Conservation (phyloP, 805 yeast genomes). For the Starmerella ratchasimensis region DNA sequence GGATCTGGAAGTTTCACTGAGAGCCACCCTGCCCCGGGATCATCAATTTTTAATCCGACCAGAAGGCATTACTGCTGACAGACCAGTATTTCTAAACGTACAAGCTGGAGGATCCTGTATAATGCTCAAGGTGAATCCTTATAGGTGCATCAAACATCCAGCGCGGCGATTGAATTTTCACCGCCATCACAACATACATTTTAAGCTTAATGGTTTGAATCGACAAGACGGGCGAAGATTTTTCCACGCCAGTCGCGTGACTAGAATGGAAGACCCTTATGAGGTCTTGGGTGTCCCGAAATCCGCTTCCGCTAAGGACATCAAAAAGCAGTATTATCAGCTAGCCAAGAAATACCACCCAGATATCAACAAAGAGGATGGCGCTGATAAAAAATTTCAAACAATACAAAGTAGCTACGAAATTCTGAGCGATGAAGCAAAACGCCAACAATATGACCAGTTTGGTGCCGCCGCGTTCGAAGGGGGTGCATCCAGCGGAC, state of each 20-base stretch:
- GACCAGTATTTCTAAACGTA: too few relatives aligned
- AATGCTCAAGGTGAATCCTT: too few relatives aligned
- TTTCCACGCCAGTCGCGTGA: constrained; percentile 13
- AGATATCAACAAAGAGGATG: constrained; percentile 83
- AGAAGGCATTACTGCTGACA: too few relatives aligned
- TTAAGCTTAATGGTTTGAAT: too few relatives aligned
- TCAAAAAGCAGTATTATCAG: constrained; percentile 87
- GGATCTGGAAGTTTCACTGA: too few relatives aligned
- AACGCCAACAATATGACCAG: constrained; percentile 80
- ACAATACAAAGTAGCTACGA: constrained; percentile 92
- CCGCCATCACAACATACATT: too few relatives aligned
- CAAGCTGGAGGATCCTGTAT: too few relatives aligned
- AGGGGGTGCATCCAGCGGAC: constrained; percentile 37
- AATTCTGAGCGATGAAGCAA: constrained; percentile 68
- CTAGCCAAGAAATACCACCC: constrained; percentile 93
- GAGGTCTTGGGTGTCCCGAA: constrained; percentile 63
- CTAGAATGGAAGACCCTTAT: constrained; percentile 56
- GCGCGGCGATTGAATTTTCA: too few relatives aligned
- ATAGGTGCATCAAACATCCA: too few relatives aligned
- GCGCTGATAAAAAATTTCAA: constrained; percentile 80
- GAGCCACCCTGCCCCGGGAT: too few relatives aligned
- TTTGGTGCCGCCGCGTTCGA: constrained; percentile 77
- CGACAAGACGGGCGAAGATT: too few relatives aligned
- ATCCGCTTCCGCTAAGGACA: constrained; percentile 62
- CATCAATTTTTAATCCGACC: too few relatives aligned